phyloP scores from a whole-genome alignment of 768 basidiomycete species.

The Lentinula lateritia region DNA sequence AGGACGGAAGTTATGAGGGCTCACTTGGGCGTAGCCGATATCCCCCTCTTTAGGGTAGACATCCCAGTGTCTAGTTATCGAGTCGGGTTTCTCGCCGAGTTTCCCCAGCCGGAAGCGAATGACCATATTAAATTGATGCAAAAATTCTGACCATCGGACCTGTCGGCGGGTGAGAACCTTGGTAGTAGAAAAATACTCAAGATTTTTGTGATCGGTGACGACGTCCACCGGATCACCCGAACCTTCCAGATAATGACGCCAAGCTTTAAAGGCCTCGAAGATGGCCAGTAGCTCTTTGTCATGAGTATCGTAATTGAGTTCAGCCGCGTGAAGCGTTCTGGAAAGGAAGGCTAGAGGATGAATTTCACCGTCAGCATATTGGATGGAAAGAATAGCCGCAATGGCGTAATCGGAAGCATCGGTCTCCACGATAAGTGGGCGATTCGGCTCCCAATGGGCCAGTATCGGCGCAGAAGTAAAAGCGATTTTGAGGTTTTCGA shows the following conservation, averaged over 20 bases:
- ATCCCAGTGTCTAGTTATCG: conserved; percentile 20
- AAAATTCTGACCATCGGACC: background rate
- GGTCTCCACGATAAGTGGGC: conserved; percentile 19
- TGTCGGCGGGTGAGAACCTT: background rate
- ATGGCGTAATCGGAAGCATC: conserved; percentile 27
- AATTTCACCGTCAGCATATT: conserved; percentile 34
- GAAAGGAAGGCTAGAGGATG: conserved; percentile 31
- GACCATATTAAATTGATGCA: background rate
- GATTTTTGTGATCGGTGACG: background rate
- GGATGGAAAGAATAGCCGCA: conserved; percentile 30
- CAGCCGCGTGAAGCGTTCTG: conserved; percentile 9
- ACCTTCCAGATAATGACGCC: background rate
- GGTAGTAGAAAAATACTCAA: background rate
- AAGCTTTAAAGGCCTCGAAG: background rate
- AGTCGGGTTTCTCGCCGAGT: conserved; percentile 18
- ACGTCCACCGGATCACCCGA: background rate
- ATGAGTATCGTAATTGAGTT: background rate
- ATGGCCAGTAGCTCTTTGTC: background rate
- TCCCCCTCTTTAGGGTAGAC: conserved; percentile 22
- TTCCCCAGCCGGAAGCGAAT: background rate
- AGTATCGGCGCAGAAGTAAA: conserved; percentile 5
- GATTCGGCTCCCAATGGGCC: conserved; percentile 3
- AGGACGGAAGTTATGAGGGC: conserved; percentile 18
- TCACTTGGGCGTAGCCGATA: conserved; percentile 16
- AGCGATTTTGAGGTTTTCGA: too few relatives aligned